phyloP scores from a whole-genome alignment of 148 eudicot genomes.

The Vaccinium vitisidaea region DNA sequence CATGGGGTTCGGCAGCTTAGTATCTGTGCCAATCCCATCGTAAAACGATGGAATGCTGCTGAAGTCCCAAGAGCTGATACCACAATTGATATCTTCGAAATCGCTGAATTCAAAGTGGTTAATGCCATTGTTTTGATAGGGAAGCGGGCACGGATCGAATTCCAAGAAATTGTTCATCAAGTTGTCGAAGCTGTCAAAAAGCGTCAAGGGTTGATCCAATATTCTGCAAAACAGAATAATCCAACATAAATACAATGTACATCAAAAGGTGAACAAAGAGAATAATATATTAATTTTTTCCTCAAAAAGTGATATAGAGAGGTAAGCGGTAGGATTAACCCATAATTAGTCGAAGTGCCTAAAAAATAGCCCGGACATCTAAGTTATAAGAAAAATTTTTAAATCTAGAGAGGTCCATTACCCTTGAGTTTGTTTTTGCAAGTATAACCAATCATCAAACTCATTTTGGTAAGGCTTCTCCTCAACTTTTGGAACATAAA shows the following conservation, averaged over 20 bases:
- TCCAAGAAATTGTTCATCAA: conserved; percentile 13
- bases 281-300: too few species aligned
- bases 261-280: too few species aligned
- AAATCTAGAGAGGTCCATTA: neutral
- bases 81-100: conserved; percentile 15
- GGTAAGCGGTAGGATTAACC: too few species aligned
- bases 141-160: neutral
- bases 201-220: conserved; percentile 2
- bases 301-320: too few species aligned
- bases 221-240: conserved; percentile 11
- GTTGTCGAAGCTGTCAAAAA: neutral
- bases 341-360: too few species aligned
- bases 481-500: conserved; percentile 31
- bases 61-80: conserved; percentile 18
- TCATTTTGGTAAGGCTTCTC: conserved; percentile 6
- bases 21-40: neutral
- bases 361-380: too few species aligned
- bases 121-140: neutral
- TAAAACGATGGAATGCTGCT: neutral
- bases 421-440: conserved; percentile 30
- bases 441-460: conserved; percentile 18
- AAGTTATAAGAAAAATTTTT: too few species aligned
- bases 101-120: conserved; percentile 14
- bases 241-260: too few species aligned
- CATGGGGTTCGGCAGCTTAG: neutral